Base-by-base conservation (phyloP, 169 alveolate genomes). In the Plasmodium adleri region DNA sequence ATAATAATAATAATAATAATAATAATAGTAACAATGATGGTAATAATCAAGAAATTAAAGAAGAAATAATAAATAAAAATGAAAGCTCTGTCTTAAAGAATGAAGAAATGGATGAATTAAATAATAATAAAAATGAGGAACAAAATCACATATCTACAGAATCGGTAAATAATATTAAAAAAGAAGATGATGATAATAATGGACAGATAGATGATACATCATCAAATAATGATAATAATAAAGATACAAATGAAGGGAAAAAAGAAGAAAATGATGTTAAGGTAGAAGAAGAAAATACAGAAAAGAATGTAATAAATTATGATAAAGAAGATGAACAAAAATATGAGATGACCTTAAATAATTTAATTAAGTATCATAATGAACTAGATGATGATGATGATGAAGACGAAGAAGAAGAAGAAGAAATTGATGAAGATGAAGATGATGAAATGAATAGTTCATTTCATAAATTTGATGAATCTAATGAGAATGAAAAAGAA, bases 361-460 rank as follows among this genome's bases (percentile, higher is more conserved):
- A 71, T 56, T 17, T 17, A 45, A 9, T 3, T 8, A 13, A 56
- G 24, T 26, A 24, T 10, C 20, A 59, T 15, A 47, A 26, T 20
- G 9, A 32, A 7, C 15, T 47, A 43, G 17, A 43, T 6, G 49
- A n/a, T 8, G 76, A 47, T 15, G 20, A 43, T 17, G 24, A 39
- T 7, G 24, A 68, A 15, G 64, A 26, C 0, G 39, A 43, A 54
- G 26, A 22, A 67, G 9, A 45, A 22, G 59, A 7, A 74, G 59
- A 45, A 24, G 80, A 66, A n/a, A 20, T 20, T 20, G 76, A 63
- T 43, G 76, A 17, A 13, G 28, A 73, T 0, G 22, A 58, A 3
- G 49, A 13, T 17, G 39, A 26, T 1, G 88, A 80, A n/a, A 39
- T 28, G 50, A 66, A 76, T 45, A 68, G 66, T 39, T n/a, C 26